Conservation (phyloP, 1,139 yeast species). For the Hansenula anomala region DNA sequence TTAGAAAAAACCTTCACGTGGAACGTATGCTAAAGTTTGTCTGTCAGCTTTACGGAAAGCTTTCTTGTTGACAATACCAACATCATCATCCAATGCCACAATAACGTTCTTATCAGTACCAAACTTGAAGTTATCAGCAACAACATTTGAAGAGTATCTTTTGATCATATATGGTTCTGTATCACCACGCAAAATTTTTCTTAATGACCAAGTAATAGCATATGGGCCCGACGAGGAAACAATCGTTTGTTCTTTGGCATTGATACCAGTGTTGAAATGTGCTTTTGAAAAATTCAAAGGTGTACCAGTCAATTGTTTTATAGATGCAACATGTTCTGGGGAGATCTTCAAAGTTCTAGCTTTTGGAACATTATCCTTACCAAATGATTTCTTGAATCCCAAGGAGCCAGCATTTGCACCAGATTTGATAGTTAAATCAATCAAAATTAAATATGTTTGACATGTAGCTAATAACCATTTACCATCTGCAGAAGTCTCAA, state of each 20-base stretch:
- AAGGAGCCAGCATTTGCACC: slow-evolving; percentile 55
- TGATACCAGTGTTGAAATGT: slow-evolving; percentile 65
- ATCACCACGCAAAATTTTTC: slow-evolving; percentile 49
- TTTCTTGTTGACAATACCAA: slow-evolving; percentile 54
- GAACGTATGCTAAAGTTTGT: slow-evolving; percentile 31
- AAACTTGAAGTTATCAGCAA: slow-evolving; percentile 75
- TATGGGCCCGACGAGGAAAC: slow-evolving; percentile 79
- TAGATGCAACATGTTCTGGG: slow-evolving; percentile 70
- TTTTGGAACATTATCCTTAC: slow-evolving; percentile 59
- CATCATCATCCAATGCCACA: slow-evolving; percentile 68
- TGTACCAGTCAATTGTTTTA: slow-evolving; percentile 47
- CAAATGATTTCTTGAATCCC: slow-evolving; percentile 66
- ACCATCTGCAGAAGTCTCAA: slow-evolving; percentile 78
- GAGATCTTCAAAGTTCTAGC: slow-evolving; percentile 63
- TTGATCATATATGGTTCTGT: slow-evolving; percentile 58
- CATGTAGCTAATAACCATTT: slow-evolving; percentile 81
- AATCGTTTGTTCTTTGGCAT: slow-evolving; percentile 62
- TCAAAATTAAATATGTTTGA: slow-evolving; percentile 58
- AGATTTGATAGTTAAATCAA: slow-evolving; percentile 58
- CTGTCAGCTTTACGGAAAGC: slow-evolving; percentile 55
- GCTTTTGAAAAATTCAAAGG: slow-evolving; percentile 65
- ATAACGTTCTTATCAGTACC: slow-evolving; percentile 69
- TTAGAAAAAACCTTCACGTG: slow-evolving; percentile 1
- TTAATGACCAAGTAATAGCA: slow-evolving; percentile 77
- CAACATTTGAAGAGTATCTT: slow-evolving; percentile 55